Conservation (phyloP, 2,329 filamentous ascomycete genomes). For the Didymella glomerata region DNA sequence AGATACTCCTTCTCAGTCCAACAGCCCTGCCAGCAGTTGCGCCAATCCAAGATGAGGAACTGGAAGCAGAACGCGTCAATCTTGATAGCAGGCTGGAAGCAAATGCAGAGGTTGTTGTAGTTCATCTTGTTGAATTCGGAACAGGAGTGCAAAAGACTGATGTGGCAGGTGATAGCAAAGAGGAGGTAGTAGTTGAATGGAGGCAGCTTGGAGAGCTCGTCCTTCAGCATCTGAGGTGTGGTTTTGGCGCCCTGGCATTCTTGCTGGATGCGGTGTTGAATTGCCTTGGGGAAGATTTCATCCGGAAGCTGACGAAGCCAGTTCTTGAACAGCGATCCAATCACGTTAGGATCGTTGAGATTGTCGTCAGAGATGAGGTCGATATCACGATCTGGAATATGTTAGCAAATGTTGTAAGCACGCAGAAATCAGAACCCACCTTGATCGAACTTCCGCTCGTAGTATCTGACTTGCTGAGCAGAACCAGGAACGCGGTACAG, state of each 20-base stretch:
- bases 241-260: slow-evolving; percentile 81
- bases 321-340: slow-evolving; percentile 94
- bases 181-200: slow-evolving; percentile 98
- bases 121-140: slow-evolving; percentile 99
- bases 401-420: slow-evolving; percentile 21
- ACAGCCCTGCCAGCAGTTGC: slow-evolving; percentile 96
- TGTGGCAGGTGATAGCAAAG: slow-evolving; percentile 95
- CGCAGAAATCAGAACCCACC: slow-evolving; percentile 58
- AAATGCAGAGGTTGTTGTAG: slow-evolving; percentile 93
- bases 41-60: slow-evolving; percentile 94
- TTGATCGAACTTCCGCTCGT: slow-evolving; percentile 90
- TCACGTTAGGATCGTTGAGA: slow-evolving; percentile 94
- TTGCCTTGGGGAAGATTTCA: slow-evolving; percentile 86
- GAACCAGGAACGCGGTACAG: slow-evolving; percentile 92
- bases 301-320: slow-evolving; percentile 96
- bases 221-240: slow-evolving; percentile 85
- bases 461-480: slow-evolving; percentile 88
- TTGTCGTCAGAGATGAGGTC: slow-evolving; percentile 88
- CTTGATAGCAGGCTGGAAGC: slow-evolving; percentile 96
- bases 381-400: slow-evolving; percentile 76
- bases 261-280: slow-evolving; percentile 80
- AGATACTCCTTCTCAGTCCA: slow-evolving; percentile 81
- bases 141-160: slow-evolving; percentile 88
- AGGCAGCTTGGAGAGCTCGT: slow-evolving; percentile 91
- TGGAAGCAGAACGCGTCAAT: slow-evolving; percentile 96